Evolutionary conservation across 306 rosid species (phyloP), one percentile per base, ranked within the genome.

Genomic region (Leucaena leucocephala): DNA sequence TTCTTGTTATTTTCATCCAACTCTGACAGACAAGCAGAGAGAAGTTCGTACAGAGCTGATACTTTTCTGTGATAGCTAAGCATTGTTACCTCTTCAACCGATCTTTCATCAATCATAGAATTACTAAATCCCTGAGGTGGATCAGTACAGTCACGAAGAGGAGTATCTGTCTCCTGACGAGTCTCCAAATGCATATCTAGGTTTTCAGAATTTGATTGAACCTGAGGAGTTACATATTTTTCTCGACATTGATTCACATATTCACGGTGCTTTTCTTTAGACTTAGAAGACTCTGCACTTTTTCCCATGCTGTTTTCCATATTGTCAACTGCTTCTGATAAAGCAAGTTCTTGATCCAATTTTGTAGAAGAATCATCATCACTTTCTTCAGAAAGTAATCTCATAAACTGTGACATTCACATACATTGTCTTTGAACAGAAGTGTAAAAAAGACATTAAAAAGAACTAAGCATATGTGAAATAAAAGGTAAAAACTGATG

Each of bases 11-110:
- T 77, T 66, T 76, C 92, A 70, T 83, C 76, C 33, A 74, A 74
- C 85, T 92, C 86, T 14, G 93, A 87, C 69, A 94, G 77, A 84
- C 98, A 92, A 75, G 92, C 97, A 45, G 97, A 89, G 44, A 94
- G 85, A 75, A 94, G 94, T 82, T 88, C 91, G 71, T 89, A 94
- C 22, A 94, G 90, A 87, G 89, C 91, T 19, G 88, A 85, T 83
- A 92, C 90, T 85, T 94, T 94, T 88, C 97, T 89, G 85, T 88
- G 87, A 85, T 83, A 89, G 39, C 89, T 81, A 58, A 94, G 91
- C 89, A 87, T 88, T 45, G 8, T 64, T 54, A 80, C 92, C 82
- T 92, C 98, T 72, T 85, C 97, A 71, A 85, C 38, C 43, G 93
- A 91, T 50, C 59, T 82, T 82, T 89, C 94, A 61, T 75, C 86